phyloP scores from a whole-genome alignment of 805 yeast species.

The Candida qinlingensis region DNA sequence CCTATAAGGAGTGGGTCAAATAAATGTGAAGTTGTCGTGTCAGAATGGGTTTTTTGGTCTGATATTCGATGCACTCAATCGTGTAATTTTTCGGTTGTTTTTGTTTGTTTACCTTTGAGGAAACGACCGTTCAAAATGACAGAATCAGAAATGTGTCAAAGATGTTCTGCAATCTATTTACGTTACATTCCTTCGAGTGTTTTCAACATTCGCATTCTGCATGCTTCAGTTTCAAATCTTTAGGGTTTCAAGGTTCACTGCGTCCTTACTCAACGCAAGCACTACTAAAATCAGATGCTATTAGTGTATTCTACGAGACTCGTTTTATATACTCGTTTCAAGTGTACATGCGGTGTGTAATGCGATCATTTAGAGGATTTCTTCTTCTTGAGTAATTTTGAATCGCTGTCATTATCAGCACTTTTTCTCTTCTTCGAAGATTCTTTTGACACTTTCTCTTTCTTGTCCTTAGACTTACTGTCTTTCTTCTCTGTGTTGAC shows the following conservation, averaged over 20 bases:
- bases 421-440: too few relatives aligned
- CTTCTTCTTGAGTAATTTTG: background rate
- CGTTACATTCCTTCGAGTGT: too few relatives aligned
- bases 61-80: too few relatives aligned
- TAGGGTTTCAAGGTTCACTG: too few relatives aligned
- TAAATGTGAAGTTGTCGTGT: too few relatives aligned
- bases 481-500: slow-evolving; percentile 11
- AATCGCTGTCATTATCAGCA: background rate
- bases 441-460: background rate
- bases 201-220: too few relatives aligned
- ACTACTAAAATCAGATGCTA: background rate
- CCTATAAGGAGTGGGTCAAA: background rate
- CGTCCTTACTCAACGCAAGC: background rate
- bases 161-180: too few relatives aligned
- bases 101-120: background rate
- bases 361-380: background rate
- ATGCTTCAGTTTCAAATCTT: too few relatives aligned
- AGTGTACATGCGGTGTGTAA: background rate
- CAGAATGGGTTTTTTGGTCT: too few relatives aligned
- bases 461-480: background rate
- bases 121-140: background rate
- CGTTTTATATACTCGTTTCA: background rate
- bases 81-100: background rate
- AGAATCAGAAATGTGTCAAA: slow-evolving; percentile 1
- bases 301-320: background rate